These are phyloP conservation scores for Ophiostoma quercus DNA, from an alignment of 2,329 filamentous ascomycete genomes.

Conservation along the genomic window DNA sequence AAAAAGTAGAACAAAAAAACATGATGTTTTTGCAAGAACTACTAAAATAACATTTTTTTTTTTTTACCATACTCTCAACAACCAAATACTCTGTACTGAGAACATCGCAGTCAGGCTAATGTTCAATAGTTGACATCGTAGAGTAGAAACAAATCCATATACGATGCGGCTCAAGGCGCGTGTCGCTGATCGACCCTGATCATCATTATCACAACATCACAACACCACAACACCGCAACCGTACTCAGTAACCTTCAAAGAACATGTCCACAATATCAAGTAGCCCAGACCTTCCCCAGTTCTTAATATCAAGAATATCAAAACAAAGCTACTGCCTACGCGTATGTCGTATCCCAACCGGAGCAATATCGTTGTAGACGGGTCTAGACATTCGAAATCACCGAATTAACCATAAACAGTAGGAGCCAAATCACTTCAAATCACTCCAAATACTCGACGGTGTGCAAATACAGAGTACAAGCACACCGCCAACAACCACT, in stretches of 20 bases:
- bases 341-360: background rate
- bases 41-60: too few relatives aligned
- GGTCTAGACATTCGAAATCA: background rate
- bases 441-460: background rate
- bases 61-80: too few relatives aligned
- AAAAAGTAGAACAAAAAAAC: too few relatives aligned
- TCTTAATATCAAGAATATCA: background rate
- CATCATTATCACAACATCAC: background rate
- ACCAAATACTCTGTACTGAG: too few relatives aligned
- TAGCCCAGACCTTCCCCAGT: background rate
- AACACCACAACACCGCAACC: background rate
- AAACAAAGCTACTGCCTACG: background rate
- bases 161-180: background rate
- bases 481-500: background rate
- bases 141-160: too few relatives aligned
- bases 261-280: background rate
- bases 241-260: too few relatives aligned
- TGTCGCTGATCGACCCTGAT: background rate
- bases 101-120: background rate
- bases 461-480: background rate
- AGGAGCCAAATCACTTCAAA: background rate
- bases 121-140: background rate
- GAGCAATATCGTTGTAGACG: background rate
- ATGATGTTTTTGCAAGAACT: too few relatives aligned
- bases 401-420: background rate